These are phyloP conservation scores for Skeletonema marinoi DNA, from an alignment of 108 stramenopile genomes.

Conservation along the genomic window DNA sequence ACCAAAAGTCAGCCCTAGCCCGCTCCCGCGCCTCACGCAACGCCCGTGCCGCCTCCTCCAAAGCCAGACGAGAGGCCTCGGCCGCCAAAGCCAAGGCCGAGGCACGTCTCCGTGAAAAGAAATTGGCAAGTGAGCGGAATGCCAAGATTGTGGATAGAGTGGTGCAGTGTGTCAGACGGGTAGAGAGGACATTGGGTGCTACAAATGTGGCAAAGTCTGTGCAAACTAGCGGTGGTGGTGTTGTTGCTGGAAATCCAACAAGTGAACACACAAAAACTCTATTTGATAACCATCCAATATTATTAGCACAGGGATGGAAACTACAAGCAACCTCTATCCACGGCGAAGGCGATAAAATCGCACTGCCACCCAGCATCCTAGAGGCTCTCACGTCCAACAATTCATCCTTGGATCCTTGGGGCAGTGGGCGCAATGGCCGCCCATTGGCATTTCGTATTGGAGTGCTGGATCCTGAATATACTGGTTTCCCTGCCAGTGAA, in stretches of 20 bases:
- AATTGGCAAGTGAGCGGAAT: conserved; percentile 23
- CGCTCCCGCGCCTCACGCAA: no score
- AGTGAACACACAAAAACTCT: background rate
- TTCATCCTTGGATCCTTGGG: conserved; percentile 23
- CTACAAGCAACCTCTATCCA: conserved; percentile 72
- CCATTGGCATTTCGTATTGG: conserved; percentile 87
- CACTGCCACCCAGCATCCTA: conserved; percentile 78
- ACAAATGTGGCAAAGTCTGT: background rate
- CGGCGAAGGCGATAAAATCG: conserved; percentile 86
- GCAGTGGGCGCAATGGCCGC: conserved; percentile 26
- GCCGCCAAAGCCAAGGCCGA: conserved; percentile 29
- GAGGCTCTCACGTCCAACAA: conserved; percentile 49
- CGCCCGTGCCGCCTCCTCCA: conserved; percentile 47
- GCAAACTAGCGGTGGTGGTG: background rate
- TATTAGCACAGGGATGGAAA: conserved; percentile 21
- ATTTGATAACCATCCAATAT: conserved; percentile 10
- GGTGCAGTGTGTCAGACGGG: conserved; percentile 13
- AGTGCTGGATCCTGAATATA: conserved; percentile 60
- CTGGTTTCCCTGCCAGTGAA: conserved; percentile 63
- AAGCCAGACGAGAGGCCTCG: conserved; percentile 69
- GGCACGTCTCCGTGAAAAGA: conserved; percentile 38
- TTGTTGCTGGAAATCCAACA: background rate
- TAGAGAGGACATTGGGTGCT: conserved; percentile 38
- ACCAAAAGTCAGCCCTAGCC: no score
- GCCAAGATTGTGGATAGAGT: conserved; percentile 35